Evolutionary conservation across 2,329 filamentous ascomycete genomes (phyloP).

Genomic region (Lasiodiplodia gonubiensis): DNA sequence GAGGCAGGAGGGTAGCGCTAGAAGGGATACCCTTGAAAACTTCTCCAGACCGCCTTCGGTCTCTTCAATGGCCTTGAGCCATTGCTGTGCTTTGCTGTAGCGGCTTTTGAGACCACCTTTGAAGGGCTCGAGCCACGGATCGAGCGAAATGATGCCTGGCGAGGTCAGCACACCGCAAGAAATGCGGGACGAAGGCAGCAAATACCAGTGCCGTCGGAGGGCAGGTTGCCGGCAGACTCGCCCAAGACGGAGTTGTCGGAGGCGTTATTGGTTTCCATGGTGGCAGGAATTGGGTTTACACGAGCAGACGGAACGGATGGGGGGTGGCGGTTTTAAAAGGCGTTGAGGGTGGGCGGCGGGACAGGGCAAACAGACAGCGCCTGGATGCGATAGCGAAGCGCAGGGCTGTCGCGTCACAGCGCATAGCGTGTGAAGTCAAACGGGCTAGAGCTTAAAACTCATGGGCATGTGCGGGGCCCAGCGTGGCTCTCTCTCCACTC

Average conservation of each 20-base stretch:
- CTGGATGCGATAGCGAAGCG: conserved; percentile 22
- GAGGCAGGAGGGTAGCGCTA: background rate
- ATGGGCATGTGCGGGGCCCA: conserved; percentile 13
- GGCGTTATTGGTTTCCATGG: conserved; percentile 46
- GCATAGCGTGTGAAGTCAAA: conserved; percentile 9
- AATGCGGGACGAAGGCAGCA: conserved; percentile 27
- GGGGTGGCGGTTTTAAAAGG: conserved; percentile 23
- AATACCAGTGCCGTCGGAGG: conserved; percentile 75
- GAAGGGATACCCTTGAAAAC: conserved; percentile 73
- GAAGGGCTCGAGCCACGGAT: conserved; percentile 90
- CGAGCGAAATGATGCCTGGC: conserved; percentile 81
- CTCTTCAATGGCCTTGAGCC: conserved; percentile 83
- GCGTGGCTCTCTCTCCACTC: conserved; percentile 23
- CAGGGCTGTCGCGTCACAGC: conserved; percentile 13
- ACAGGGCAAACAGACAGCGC: conserved; percentile 12
- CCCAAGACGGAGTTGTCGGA: conserved; percentile 53
- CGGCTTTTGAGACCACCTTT: conserved; percentile 75
- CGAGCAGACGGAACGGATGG: conserved; percentile 1
- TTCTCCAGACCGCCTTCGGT: conserved; percentile 88
- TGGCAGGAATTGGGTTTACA: conserved; percentile 6
- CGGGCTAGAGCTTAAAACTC: conserved; percentile 17
- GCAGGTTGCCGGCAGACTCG: conserved; percentile 57
- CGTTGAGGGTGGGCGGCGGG: conserved; percentile 21
- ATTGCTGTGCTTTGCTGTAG: conserved; percentile 79
- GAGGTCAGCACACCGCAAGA: conserved; percentile 33